Percentiles rank a stretch among this genome's conserved stretches.
Conservation (phyloP, 306 rosid genomes). For the Begonia masoniana region DNA sequence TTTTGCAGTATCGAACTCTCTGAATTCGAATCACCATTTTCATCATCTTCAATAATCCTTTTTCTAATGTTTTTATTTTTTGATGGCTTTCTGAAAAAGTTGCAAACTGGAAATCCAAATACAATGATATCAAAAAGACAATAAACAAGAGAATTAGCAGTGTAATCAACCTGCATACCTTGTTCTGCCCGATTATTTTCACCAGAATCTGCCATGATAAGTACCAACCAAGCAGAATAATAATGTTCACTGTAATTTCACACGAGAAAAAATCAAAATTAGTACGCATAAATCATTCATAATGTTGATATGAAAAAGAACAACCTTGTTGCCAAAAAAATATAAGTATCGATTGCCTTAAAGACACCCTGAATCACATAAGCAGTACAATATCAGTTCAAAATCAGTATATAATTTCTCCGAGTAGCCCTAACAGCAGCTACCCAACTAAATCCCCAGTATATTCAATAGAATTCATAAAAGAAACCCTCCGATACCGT, state of each 20-base stretch:
- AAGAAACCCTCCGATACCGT: no score
- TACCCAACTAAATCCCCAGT: no score
- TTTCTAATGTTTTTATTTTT: slow-evolving; percentile 30
- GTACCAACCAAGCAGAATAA: not conserved
- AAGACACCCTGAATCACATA: no score
- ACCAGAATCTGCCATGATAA: slow-evolving; percentile 19
- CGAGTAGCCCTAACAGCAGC: no score
- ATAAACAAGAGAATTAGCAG: no score
- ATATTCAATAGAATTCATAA: no score
- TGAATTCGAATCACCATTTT: slow-evolving; percentile 17
- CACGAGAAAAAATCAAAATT: not conserved
- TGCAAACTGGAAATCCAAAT: slow-evolving; percentile 24
- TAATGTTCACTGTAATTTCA: not conserved
- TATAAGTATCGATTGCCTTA: no score
- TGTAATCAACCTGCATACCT: slow-evolving; percentile 8
- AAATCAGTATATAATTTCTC: no score
- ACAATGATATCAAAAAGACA: not conserved
- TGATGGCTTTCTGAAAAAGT: slow-evolving; percentile 30
- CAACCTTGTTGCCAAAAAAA: no score
- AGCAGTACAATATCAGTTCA: no score
- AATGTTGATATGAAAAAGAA: no score
- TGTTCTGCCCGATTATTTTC: slow-evolving; percentile 26
- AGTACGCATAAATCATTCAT: not conserved
- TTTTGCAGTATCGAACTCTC: slow-evolving; percentile 12
- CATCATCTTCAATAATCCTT: slow-evolving; percentile 19